Conservation (phyloP, 148 eudicot genomes). For the Rhododendron ovatum region DNA sequence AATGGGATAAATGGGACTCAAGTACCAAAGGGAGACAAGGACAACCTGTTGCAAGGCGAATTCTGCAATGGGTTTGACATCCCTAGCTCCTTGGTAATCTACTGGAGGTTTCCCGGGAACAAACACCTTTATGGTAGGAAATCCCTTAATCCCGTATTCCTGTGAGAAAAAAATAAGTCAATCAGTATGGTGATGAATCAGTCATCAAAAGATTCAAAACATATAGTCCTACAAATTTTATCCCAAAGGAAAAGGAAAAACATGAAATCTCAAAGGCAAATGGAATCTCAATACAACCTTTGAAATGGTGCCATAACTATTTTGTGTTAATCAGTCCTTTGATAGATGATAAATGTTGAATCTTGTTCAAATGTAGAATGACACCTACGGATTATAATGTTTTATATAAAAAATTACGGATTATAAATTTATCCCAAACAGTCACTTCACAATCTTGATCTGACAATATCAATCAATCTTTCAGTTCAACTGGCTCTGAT, state of each 20-base stretch:
- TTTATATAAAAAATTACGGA: background rate
- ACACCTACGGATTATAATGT: background rate
- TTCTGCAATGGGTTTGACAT: slow-evolving; percentile 77
- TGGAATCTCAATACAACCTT: background rate
- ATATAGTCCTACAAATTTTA: background rate
- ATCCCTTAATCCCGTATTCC: slow-evolving; percentile 94
- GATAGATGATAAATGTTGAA: background rate
- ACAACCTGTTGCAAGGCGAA: slow-evolving; percentile 80
- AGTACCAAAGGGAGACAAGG: background rate
- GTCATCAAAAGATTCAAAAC: background rate
- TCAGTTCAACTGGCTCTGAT: background rate
- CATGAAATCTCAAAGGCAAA: background rate
- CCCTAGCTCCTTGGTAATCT: slow-evolving; percentile 90
- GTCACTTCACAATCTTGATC: background rate
- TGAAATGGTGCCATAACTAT: background rate
- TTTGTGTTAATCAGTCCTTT: background rate
- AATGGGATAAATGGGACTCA: background rate
- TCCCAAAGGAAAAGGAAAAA: background rate
- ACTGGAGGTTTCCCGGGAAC: slow-evolving; percentile 81
- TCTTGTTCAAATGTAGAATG: background rate
- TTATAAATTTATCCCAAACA: background rate
- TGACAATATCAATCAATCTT: background rate
- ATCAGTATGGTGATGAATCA: background rate
- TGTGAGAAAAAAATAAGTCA: slow-evolving; percentile 22
- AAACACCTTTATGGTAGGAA: slow-evolving; percentile 94